A percentile compares a stretch with the other conserved stretches of the same genome.
phyloP scores from a whole-genome alignment of 2,329 filamentous ascomycete species.

The Monascus ruber region DNA sequence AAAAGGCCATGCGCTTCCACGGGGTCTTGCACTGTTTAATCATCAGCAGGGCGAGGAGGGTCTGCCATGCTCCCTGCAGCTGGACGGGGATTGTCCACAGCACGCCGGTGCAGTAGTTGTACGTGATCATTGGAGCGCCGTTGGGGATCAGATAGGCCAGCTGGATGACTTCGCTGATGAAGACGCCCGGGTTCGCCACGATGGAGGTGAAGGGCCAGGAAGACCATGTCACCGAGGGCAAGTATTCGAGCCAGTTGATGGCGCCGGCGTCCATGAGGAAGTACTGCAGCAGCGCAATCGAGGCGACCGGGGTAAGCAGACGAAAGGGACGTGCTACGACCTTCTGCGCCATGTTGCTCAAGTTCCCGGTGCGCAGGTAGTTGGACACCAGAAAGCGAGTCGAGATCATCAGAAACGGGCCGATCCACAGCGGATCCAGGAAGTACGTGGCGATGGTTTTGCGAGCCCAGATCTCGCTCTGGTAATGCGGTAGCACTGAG shows the following conservation, averaged over 20 bases:
- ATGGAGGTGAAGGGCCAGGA: constrained; percentile 36
- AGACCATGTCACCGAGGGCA: constrained; percentile 38
- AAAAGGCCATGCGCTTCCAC: constrained; percentile 38
- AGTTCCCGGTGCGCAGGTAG: constrained; percentile 33
- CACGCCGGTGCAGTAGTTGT: constrained; percentile 40
- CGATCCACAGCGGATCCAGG: constrained; percentile 38
- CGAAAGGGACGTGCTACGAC: constrained; percentile 34
- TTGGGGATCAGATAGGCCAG: constrained; percentile 39
- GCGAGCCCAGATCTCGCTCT: constrained; percentile 30
- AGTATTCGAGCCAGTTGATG: constrained; percentile 32
- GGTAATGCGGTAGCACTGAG: constrained; percentile 25
- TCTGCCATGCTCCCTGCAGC: constrained; percentile 36
- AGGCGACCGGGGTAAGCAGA: constrained; percentile 35
- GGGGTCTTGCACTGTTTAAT: constrained; percentile 35
- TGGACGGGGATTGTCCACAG: constrained; percentile 41
- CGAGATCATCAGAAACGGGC: constrained; percentile 39
- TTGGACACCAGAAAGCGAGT: constrained; percentile 34
- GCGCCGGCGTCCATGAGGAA: constrained; percentile 37
- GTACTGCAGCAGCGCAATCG: constrained; percentile 35
- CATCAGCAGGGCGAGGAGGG: constrained; percentile 32
- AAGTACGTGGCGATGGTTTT: constrained; percentile 34
- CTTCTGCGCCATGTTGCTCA: constrained; percentile 34
- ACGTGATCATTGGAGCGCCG: constrained; percentile 36
- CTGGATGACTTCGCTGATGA: constrained; percentile 35
- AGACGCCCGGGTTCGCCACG: constrained; percentile 31